Conservation (phyloP, 352 stramenopile genomes). For the Globisporangium emineosum region DNA sequence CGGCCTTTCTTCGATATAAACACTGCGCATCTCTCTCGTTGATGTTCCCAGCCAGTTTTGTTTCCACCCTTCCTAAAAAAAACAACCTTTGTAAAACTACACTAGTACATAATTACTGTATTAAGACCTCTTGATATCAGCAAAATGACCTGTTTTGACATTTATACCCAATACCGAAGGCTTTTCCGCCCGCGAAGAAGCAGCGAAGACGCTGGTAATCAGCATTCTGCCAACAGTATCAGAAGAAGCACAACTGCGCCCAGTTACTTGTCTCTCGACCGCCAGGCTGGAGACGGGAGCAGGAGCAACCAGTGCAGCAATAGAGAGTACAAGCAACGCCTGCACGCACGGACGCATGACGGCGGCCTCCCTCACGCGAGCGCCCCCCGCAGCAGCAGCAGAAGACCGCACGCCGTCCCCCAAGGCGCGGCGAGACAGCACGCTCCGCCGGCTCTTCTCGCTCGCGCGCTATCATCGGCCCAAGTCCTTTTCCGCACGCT, state of each 20-base stretch:
- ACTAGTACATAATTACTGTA: no score
- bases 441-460: slow-evolving; percentile 17
- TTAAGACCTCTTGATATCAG: no score
- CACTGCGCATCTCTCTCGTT: neutral
- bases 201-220: neutral
- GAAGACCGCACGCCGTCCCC: neutral
- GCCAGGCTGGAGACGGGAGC: no score
- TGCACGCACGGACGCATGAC: neutral
- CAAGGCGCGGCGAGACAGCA: slow-evolving; percentile 4
- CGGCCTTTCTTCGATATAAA: slow-evolving; percentile 11
- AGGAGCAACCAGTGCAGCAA: no score
- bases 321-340: no score
- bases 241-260: slow-evolving; percentile 1
- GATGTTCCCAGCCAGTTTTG: neutral
- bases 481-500: neutral
- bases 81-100: no score
- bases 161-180: neutral
- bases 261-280: neutral
- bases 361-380: neutral
- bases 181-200: neutral
- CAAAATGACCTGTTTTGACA: no score
- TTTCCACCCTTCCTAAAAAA: no score
- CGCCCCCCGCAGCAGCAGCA: neutral
- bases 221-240: neutral
- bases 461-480: slow-evolving; percentile 3